A percentile compares a stretch with the other conserved stretches of the same genome.
These are phyloP conservation scores for Lipomyces mesembrius DNA, from an alignment of 805 yeast genomes.

Conservation along the genomic window DNA sequence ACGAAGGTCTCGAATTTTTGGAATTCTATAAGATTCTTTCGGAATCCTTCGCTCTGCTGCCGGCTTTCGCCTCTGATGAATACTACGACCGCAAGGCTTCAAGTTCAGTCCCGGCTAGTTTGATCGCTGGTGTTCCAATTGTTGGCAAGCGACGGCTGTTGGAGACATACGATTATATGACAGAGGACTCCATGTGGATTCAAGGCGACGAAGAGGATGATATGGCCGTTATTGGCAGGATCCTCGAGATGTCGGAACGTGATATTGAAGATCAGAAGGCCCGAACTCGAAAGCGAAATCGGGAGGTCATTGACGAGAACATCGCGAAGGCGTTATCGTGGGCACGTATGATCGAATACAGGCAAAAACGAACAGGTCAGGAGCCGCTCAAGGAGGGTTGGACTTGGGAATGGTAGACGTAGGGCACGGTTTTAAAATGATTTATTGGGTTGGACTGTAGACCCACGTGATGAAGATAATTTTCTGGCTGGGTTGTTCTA, in stretches of 20 bases:
- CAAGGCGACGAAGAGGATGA: conserved; percentile 34
- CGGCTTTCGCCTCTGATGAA: conserved; percentile 36
- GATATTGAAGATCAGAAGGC: conserved; percentile 28
- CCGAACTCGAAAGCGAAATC: conserved; percentile 20
- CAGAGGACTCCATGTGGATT: conserved; percentile 36
- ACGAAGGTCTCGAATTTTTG: conserved; percentile 35
- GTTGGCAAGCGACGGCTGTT: conserved; percentile 32
- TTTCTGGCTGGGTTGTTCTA: no score
- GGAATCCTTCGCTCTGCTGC: conserved; percentile 33
- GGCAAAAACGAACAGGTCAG: conserved; percentile 26
- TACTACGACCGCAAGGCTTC: conserved; percentile 37
- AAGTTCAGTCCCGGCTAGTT: conserved; percentile 36
- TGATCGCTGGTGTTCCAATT: conserved; percentile 36
- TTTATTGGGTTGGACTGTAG: background rate
- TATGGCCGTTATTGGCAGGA: conserved; percentile 33
- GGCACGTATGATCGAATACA: conserved; percentile 21
- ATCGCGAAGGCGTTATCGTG: conserved; percentile 26
- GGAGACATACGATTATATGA: conserved; percentile 32
- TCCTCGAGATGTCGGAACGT: conserved; percentile 27
- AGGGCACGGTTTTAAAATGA: background rate
- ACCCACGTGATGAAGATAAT: no score
- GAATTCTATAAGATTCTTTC: conserved; percentile 33
- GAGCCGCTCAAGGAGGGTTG: conserved; percentile 32
- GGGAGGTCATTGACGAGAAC: conserved; percentile 27
- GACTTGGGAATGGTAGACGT: conserved; percentile 33